Conservation (phyloP, 2,329 filamentous ascomycete species). For the Paraphaeosphaeria sporulosa region DNA sequence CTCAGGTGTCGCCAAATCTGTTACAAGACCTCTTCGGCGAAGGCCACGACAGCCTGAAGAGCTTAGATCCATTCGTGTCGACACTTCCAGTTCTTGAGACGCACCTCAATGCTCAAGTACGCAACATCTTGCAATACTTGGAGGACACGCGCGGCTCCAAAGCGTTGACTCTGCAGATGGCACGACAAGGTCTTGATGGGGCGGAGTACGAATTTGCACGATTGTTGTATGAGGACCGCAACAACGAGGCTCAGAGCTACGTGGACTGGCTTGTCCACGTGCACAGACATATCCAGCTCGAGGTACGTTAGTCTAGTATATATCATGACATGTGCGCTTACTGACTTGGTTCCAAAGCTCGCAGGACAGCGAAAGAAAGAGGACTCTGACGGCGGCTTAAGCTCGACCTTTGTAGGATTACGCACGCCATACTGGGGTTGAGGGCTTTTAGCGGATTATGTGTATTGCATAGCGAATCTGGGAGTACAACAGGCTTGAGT, state of each 20-base stretch:
- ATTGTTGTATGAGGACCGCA: slow-evolving; percentile 89
- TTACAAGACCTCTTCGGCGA: slow-evolving; percentile 89
- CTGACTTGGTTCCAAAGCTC: slow-evolving; percentile 49
- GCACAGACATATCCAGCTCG: slow-evolving; percentile 90
- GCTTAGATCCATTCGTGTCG: slow-evolving; percentile 81
- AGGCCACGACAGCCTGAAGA: slow-evolving; percentile 73
- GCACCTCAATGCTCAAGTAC: slow-evolving; percentile 91
- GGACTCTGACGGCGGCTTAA: slow-evolving; percentile 53
- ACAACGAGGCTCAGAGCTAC: slow-evolving; percentile 97
- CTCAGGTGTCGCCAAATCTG: slow-evolving; percentile 90
- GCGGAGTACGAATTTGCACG: slow-evolving; percentile 96
- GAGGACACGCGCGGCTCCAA: slow-evolving; percentile 83
- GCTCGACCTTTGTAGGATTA: slow-evolving; percentile 49
- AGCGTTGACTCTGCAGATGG: slow-evolving; percentile 86
- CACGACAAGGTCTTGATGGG: slow-evolving; percentile 89
- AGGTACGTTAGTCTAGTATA: slow-evolving; percentile 56
- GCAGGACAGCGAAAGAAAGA: slow-evolving; percentile 76
- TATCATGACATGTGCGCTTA: not conserved
- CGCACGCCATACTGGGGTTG: slow-evolving; percentile 52
- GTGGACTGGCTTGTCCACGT: slow-evolving; percentile 98
- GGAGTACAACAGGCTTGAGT: slow-evolving; percentile 16
- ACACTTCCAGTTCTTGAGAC: slow-evolving; percentile 85
- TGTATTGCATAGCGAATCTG: slow-evolving; percentile 39
- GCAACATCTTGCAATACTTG: slow-evolving; percentile 91
- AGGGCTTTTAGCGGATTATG: slow-evolving; percentile 10